Percentiles rank a stretch among this genome's conserved stretches.
Conservation (phyloP, 2,329 filamentous ascomycete genomes). For the Fusarium acutatum region DNA sequence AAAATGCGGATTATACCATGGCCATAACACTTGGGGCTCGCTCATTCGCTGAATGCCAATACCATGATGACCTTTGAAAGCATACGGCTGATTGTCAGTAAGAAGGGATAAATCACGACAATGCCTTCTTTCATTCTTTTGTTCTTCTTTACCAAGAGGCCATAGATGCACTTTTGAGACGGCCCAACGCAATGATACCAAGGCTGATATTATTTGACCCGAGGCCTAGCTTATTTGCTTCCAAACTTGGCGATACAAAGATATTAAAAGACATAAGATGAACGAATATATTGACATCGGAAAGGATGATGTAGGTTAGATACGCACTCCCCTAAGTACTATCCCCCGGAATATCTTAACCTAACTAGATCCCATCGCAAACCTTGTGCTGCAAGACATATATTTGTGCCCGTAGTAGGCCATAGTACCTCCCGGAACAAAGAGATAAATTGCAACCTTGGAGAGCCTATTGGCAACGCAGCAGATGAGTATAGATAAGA, state of each 20-base stretch:
- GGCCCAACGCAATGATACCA: not conserved
- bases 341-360: not conserved
- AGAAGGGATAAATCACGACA: not conserved
- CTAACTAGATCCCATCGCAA: constrained; percentile 47
- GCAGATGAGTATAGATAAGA: not conserved
- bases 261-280: not conserved
- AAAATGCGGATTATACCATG: not conserved
- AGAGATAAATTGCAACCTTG: constrained; percentile 43
- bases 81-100: not conserved
- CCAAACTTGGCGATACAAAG: not conserved
- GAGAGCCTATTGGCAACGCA: not conserved
- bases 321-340: not conserved
- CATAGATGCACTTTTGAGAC: not conserved
- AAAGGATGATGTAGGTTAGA: not conserved
- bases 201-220: not conserved
- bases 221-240: not conserved
- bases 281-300: not conserved
- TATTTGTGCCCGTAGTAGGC: constrained; percentile 35
- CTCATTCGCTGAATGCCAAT: not conserved
- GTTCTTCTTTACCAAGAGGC: not conserved
- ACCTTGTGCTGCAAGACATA: constrained; percentile 43
- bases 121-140: not conserved
- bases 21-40: not conserved
- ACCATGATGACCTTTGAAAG: not conserved
- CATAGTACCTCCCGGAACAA: constrained; percentile 21